Evolutionary conservation across 139 green algal genomes (phyloP).

Genomic region (Coelastrella sp.): DNA sequence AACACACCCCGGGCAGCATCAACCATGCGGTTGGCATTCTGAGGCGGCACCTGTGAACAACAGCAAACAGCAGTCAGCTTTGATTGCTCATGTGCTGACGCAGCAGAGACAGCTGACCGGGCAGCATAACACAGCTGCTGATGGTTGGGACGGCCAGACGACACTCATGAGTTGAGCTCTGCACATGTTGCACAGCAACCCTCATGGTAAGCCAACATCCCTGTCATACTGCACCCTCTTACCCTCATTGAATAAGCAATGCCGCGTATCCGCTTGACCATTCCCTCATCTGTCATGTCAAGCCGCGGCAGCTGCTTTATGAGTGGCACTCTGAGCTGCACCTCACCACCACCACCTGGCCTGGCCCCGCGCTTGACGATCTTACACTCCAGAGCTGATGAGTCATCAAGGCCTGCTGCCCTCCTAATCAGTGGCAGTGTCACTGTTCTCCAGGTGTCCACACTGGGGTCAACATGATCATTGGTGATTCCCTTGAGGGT

Average conservation of each 20-base stretch:
- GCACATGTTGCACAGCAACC: too few species aligned
- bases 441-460: conserved; percentile 92
- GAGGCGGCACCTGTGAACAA: conserved; percentile 51
- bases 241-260: conserved; percentile 88
- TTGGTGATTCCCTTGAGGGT: conserved; percentile 95
- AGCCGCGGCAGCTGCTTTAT: conserved; percentile 69
- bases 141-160: too few species aligned
- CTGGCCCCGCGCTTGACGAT: conserved; percentile 77
- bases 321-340: conserved; percentile 76
- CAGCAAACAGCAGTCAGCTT: conserved; percentile 1
- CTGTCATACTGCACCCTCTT: too few species aligned
- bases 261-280: conserved; percentile 96
- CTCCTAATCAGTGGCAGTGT: conserved; percentile 92
- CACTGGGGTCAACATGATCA: conserved; percentile 79
- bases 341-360: conserved; percentile 90
- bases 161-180: too few species aligned
- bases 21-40: conserved; percentile 93
- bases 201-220: too few species aligned
- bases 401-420: conserved; percentile 67
- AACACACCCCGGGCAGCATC: conserved; percentile 89
- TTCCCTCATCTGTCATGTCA: conserved; percentile 86
- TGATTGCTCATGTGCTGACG: not conserved
- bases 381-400: conserved; percentile 72
- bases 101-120: too few species aligned
- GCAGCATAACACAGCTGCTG: too few species aligned